Conservation (phyloP, 805 yeast species). For the Hanseniaspora jakobsenii region DNA sequence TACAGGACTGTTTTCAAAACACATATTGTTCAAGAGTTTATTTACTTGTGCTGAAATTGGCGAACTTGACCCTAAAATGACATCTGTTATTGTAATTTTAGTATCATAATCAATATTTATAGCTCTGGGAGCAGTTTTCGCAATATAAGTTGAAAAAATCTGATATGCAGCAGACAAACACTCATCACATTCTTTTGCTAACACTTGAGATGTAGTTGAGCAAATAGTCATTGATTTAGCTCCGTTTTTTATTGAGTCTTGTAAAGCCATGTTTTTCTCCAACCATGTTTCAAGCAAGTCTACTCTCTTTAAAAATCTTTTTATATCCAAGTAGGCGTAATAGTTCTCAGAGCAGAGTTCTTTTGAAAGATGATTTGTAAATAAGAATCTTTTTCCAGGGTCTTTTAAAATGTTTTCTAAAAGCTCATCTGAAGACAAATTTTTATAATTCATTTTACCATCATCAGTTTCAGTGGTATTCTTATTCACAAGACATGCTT, state of each 20-base stretch:
- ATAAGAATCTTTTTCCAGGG: conserved; percentile 63
- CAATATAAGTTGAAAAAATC: conserved; percentile 53
- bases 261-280: conserved; percentile 20
- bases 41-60: conserved; percentile 21
- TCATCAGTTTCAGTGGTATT: not conserved
- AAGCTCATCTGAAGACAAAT: too few relatives aligned
- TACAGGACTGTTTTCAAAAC: too few relatives aligned
- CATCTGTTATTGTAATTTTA: conserved; percentile 33
- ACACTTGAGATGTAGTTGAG: conserved; percentile 30
- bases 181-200: conserved; percentile 37
- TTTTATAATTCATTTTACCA: too few relatives aligned
- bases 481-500: too few relatives aligned
- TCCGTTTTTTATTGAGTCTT: conserved; percentile 14
- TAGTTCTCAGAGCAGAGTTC: conserved; percentile 65
- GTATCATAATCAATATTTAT: conserved; percentile 53
- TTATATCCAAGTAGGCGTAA: conserved; percentile 54
- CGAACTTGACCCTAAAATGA: conserved; percentile 32
- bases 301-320: conserved; percentile 39
- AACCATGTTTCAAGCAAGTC: conserved; percentile 33
- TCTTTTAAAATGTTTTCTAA: conserved; percentile 43
- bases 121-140: conserved; percentile 54
- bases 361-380: conserved; percentile 50
- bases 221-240: conserved; percentile 15
- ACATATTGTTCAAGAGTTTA: too few relatives aligned
- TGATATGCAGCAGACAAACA: conserved; percentile 51